phyloP scores from a whole-genome alignment of 1,139 yeast genomes.

The Entelexis paramagnoliae region DNA sequence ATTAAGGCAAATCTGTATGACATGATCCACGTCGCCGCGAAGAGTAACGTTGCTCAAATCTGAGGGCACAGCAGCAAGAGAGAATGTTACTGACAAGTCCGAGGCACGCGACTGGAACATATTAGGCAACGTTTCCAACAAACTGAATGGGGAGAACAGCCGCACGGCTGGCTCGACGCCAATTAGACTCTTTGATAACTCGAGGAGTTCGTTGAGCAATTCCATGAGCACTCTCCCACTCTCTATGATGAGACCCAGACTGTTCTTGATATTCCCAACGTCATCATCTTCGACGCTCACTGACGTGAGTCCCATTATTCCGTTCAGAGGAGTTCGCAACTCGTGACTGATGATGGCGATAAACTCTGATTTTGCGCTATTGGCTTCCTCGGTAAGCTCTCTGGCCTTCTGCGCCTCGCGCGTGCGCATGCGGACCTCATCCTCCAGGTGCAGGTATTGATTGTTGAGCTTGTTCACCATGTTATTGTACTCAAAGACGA shows the following conservation, averaged over 20 bases:
- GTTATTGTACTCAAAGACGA: slow-evolving; percentile 79
- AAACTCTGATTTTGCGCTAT: slow-evolving; percentile 89
- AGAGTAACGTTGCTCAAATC: slow-evolving; percentile 39
- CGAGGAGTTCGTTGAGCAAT: slow-evolving; percentile 76
- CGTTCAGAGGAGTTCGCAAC: slow-evolving; percentile 87
- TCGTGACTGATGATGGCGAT: slow-evolving; percentile 96
- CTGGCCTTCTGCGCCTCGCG: slow-evolving; percentile 82
- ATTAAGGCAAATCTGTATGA: slow-evolving; percentile 81
- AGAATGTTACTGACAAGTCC: slow-evolving; percentile 14
- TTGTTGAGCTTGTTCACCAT: slow-evolving; percentile 84
- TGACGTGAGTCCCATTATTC: slow-evolving; percentile 92
- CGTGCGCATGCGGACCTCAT: slow-evolving; percentile 79
- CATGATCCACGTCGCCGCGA: slow-evolving; percentile 79
- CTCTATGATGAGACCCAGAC: slow-evolving; percentile 66
- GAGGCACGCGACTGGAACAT: slow-evolving; percentile 21
- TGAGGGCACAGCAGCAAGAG: slow-evolving; percentile 21
- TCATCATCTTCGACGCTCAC: slow-evolving; percentile 84
- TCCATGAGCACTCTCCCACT: slow-evolving; percentile 82
- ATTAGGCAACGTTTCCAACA: slow-evolving; percentile 18
- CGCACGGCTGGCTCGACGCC: slow-evolving; percentile 76
- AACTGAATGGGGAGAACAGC: slow-evolving; percentile 39
- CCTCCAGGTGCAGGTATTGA: slow-evolving; percentile 79
- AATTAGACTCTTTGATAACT: slow-evolving; percentile 81
- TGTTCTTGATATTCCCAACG: slow-evolving; percentile 52
- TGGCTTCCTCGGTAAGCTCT: slow-evolving; percentile 85